Conservation (phyloP, 306 rosid species). For the Inga oerstediana region DNA sequence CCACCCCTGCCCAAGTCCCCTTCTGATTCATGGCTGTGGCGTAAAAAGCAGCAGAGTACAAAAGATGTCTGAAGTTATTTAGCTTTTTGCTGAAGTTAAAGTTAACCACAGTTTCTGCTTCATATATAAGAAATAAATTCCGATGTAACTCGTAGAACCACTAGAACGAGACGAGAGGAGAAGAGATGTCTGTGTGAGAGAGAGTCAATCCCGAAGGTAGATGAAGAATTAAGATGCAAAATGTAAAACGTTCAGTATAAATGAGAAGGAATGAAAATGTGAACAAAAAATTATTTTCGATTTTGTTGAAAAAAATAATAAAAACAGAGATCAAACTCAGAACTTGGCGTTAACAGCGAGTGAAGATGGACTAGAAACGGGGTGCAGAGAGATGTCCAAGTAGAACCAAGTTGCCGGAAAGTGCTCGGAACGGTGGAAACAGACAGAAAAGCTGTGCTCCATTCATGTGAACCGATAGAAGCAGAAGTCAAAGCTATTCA, state of each 20-base stretch:
- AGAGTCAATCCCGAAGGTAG: neutral
- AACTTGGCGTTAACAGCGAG: neutral
- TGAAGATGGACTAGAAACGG: neutral
- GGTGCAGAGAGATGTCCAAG: neutral
- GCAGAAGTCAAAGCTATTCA: too few species aligned
- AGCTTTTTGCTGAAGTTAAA: neutral
- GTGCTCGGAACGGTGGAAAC: neutral
- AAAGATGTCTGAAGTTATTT: constrained; percentile 29
- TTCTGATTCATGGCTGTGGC: constrained; percentile 71
- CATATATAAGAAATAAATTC: constrained; percentile 10
- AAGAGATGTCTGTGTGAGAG: neutral
- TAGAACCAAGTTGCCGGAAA: neutral
- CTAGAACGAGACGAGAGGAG: neutral
- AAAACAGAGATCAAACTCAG: neutral
- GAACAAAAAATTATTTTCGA: neutral
- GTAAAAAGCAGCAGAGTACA: constrained; percentile 48
- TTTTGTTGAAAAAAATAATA: neutral
- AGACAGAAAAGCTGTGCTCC: neutral
- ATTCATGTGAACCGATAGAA: too few species aligned
- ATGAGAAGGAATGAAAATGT: neutral
- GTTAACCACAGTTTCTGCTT: constrained; percentile 3
- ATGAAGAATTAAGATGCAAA: neutral
- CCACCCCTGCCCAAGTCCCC: constrained; percentile 97
- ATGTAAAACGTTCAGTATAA: neutral
- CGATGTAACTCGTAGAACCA: neutral